Percentiles rank a stretch among this genome's conserved stretches.
Evolutionary conservation across 768 basidiomycete genomes (phyloP).

Genomic region (Gautieria morchelliformis): DNA sequence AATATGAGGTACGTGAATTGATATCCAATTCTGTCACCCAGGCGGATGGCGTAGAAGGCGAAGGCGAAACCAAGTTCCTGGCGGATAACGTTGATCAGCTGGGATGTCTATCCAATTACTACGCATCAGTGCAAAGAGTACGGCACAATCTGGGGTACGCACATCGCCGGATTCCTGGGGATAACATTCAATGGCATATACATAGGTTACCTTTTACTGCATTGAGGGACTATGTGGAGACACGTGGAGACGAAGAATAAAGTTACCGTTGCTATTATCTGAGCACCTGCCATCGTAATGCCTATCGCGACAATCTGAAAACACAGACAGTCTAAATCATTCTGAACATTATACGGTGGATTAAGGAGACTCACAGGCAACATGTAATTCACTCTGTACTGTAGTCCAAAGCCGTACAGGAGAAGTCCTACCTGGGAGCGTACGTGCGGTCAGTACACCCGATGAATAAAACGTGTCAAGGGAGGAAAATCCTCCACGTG

Average conservation of each 20-base stretch:
- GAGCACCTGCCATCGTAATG: neutral
- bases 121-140: no score
- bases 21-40: constrained; percentile 1
- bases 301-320: constrained; percentile 3
- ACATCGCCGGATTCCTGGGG: constrained; percentile 1
- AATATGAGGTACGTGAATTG: constrained; percentile 2
- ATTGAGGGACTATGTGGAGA: neutral
- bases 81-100: constrained; percentile 4
- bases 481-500: no score
- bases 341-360: no score
- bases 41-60: constrained; percentile 4
- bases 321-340: neutral
- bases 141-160: no score
- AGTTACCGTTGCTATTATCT: constrained; percentile 2
- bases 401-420: constrained; percentile 3
- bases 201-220: neutral
- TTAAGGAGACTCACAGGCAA: neutral
- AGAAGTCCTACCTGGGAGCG: neutral
- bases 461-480: no score
- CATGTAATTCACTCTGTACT: constrained; percentile 1
- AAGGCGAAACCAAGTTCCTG: constrained; percentile 5
- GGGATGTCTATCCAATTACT: neutral
- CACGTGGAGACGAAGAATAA: neutral
- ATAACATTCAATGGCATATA: constrained; percentile 6
- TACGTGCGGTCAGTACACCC: neutral